These are phyloP conservation scores for Maudiozyma humilis DNA, from an alignment of 1,139 yeast genomes.

Conservation along the genomic window DNA sequence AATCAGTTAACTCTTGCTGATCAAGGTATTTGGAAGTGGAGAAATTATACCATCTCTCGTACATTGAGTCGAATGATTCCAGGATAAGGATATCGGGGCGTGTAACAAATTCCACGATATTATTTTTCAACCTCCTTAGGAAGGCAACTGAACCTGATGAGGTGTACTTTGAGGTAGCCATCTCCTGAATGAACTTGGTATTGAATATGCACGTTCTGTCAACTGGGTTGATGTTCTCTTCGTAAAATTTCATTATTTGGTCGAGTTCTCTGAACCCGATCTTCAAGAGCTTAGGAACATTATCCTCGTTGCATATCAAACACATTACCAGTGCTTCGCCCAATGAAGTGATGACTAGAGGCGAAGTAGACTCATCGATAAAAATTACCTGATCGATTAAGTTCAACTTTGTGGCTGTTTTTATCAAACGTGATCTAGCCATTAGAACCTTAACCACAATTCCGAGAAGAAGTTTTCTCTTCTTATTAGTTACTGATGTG, in stretches of 20 bases:
- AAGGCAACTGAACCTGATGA: constrained; percentile 76
- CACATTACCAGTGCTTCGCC: constrained; percentile 28
- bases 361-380: constrained; percentile 19
- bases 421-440: constrained; percentile 18
- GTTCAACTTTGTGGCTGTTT: constrained; percentile 11
- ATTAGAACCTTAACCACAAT: constrained; percentile 21
- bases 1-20: constrained; percentile 33
- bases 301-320: constrained; percentile 19
- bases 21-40: constrained; percentile 23
- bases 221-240: constrained; percentile 15
- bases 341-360: constrained; percentile 20
- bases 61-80: constrained; percentile 55
- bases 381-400: constrained; percentile 11
- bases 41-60: constrained; percentile 42
- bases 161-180: constrained; percentile 51
- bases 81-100: constrained; percentile 53
- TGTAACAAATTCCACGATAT: constrained; percentile 44
- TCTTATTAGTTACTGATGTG: constrained; percentile 19
- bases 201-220: constrained; percentile 30
- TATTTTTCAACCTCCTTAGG: constrained; percentile 56
- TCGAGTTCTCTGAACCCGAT: constrained; percentile 17
- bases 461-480: constrained; percentile 22
- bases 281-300: constrained; percentile 17
- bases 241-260: constrained; percentile 17
- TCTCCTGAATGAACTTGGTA: constrained; percentile 40